Base-by-base conservation (phyloP, 345 rosid species). In the Psidium guajava region DNA sequence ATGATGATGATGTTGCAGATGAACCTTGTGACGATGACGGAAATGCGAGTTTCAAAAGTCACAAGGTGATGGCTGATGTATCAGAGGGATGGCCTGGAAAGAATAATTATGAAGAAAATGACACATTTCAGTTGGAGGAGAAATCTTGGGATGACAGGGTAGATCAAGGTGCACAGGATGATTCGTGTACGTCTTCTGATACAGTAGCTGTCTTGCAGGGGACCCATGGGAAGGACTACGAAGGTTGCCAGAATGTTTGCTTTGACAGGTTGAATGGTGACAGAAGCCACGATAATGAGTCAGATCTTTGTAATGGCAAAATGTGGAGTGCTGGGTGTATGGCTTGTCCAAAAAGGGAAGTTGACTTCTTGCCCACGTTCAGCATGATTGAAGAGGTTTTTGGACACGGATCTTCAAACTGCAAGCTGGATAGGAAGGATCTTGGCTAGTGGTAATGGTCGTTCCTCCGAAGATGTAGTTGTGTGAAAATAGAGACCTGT, bases 331-430 rank as follows among this genome's bases (percentile, higher is more conserved):
- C 86, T 11, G 85, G 87, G 59, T 90, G 85, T 84, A 82, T 82
- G 11, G 10, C 87, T 28, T 84, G 90, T 86, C 88, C 92, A 8
- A 86, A 54, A 40, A 88, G 86, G 61, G 93, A 91, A 49, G 89
- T 91, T 25, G 92, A 92, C 85, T 87, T 93, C 81, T 90, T 91
- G 82, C 95, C 94, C 22, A 92, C 91, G 1, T 81, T 87, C 81
- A 92, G 91, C 88, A 90, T 94, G 56, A 91, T 94, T 77, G 94
- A 94, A 73, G 98, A 91, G 90, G 91, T 93, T 61, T 91, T 91
- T 83, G 94, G 95, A 54, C 90, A 88, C 82, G 90, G 87, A 75
- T 80, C 92, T 55, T 87, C 88, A 87, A 88, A 87, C 69, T 86
- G 86, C 86, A 87, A 90, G 91, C 81, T 86, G 74, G 89, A 89